Evolutionary conservation across 176 grass and related monocot species (phyloP).

Genomic region (Aegilops sharonensis): DNA sequence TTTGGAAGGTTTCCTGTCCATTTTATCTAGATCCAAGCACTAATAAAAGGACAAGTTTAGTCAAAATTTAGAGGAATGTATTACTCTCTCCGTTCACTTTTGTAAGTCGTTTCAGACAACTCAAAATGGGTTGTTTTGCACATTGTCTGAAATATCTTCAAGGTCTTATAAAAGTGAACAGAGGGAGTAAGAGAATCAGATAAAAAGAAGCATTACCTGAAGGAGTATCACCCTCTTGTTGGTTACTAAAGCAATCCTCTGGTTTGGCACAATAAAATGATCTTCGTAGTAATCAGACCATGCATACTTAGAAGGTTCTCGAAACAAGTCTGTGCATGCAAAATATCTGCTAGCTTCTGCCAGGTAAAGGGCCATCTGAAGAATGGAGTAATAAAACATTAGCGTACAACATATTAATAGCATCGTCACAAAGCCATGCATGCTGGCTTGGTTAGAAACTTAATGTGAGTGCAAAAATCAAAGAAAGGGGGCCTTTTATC

Average conservation of each 20-base stretch:
- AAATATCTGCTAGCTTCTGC: conserved; percentile 94
- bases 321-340: conserved; percentile 94
- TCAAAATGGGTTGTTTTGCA: too few species aligned
- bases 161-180: too few species aligned
- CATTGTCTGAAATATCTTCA: too few species aligned
- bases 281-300: conserved; percentile 99
- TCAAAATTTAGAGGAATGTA: neutral
- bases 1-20: conserved; percentile 92
- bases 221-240: conserved; percentile 91
- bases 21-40: conserved; percentile 81
- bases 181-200: neutral
- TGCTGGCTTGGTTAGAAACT: neutral
- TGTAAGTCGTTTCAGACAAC: too few species aligned
- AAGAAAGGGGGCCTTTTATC: neutral
- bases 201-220: conserved; percentile 55
- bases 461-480: neutral
- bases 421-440: conserved; percentile 3
- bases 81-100: neutral
- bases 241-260: conserved; percentile 81
- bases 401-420: conserved; percentile 11
- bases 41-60: conserved; percentile 35
- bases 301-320: conserved; percentile 97
- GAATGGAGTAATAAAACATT: conserved; percentile 28
- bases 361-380: conserved; percentile 95
- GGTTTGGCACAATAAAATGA: conserved; percentile 71